Base-by-base conservation (phyloP, 2,329 filamentous ascomycete genomes). In the Xylaria sp. region DNA sequence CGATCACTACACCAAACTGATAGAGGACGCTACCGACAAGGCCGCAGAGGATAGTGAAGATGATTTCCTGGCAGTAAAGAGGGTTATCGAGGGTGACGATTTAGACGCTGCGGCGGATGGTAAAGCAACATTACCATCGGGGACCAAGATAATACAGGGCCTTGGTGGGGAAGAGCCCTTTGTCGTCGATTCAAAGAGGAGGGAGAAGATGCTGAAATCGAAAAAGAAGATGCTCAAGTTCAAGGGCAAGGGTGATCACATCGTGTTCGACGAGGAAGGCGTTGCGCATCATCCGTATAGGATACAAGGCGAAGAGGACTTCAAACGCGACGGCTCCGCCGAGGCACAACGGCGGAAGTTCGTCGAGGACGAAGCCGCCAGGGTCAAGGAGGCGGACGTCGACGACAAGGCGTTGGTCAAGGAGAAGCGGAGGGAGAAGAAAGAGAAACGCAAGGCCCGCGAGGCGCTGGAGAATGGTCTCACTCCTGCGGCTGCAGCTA, bases 141-240 rank as follows among this genome's bases (percentile, higher is more conserved):
- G 80, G 55, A 82, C 83, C 60, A 92, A 90, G 81, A 85, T 90
- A 2, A 86, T 98, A 58, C 82, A 88, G 48, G 86, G 91, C 1
- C 85, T 92, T 13, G 90, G 91, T 63, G 89, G 87, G 70, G 89
- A 92, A 58, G 89, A 92, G 34, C 89, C 93, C 1, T 86, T 97
- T 54, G 84, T 97, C 23, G 90, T 99, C 71, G 96, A 99, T 83
- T 97, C 94, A 13, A 97, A 98, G 81, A 93, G 96, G 28, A 91
- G 94, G 74, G 95, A 97, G 82, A 98, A 98, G 83, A 88, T 97
- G n/a, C 88, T 98, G 73, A 92, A 92, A 77, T 97, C 93, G 23
- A 98, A 98, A 86, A 97, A 97, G 86, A 92, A 97, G 81, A 88
- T 98, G 73, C 87, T 94, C 78, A 96, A 97, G 79, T 92, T 93